Base-by-base conservation (phyloP, 169 alveolate species). In the Plasmodium chabaudi region DNA sequence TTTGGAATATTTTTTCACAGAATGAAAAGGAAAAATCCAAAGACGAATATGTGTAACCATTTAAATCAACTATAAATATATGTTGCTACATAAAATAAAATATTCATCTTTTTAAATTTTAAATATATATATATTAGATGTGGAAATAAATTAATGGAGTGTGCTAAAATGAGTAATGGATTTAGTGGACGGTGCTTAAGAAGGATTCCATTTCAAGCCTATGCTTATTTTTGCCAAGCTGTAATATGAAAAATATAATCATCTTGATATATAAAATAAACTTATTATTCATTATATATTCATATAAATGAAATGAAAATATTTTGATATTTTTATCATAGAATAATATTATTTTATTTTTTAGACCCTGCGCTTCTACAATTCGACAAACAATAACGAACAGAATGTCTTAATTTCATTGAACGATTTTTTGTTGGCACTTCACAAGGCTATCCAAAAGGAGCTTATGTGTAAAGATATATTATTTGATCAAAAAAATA, bases 201-300 rank as follows among this genome's bases (percentile, higher is more conserved):
- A 46, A 93, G 94, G 56, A 92, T 94, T 5, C 97, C 97, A 13
- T 94, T 94, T 60, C 92, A 91, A 49, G 96, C 95, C 1, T 93
- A 82, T 61, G 90, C 90, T 51, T 82, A 82, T 57, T 82, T 82
- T 71, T 82, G 90, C 59, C 90, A 82, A 82, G 90, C 90, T 46
- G 90, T 82, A 82, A 82, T 55, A 44, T 21, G 51, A 72, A 17
- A 72, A 46, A 57, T 4, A 72, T 12, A 56, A n/a, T 19, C 15
- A 23, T 19, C 13, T 46, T 9, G 51, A 56, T 44, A 60, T 12
- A 60, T 19, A 9, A 60, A 60, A 44, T 42, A 65, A 6, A 61
- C 1, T n/a, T 27, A 34, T 1, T 34, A 34, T 34, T 34, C 5
- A 27, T 25, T 27, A 27, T 27, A 27, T 0, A 34, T 34, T 34